Base-by-base conservation (phyloP, 139 green algal genomes). In the Closterium sp. region DNA sequence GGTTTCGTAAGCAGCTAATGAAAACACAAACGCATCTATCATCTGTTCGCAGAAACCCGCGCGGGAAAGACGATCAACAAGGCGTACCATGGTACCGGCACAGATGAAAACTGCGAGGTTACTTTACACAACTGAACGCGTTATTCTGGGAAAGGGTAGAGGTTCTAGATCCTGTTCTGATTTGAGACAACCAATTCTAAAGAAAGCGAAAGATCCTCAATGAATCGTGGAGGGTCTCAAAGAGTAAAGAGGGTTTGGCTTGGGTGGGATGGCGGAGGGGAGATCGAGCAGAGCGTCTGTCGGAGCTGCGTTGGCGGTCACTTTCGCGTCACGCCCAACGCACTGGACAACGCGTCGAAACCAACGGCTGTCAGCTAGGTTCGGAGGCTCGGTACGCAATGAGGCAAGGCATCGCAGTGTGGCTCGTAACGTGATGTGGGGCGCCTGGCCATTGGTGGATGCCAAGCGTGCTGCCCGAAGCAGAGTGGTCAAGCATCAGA, bases 21-120 rank as follows among this genome's bases (percentile, higher is more conserved):
- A 43, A 30, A 88, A 43, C 85, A 88, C 85, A 16, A 88, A 55
- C 85, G 85, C 85, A 33, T 88, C 85, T 32, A 88, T 88, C 33
- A 88, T 88, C 85, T 88, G 85, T 30, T 88, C 81, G 2, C 81
- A 33, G 31, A 86, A 86, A 8, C 81, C 81, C 43, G 43, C 21
- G 43, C 43, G 43, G 23, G 43, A 69, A 9, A 69, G 43, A 69
- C 43, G 43, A 69, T 69, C 43, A 12, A 69, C 43, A 69, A 69
- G 43, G 12, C 43, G 43, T 16, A 69, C 43, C 43, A 69, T 69
- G 43, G 23, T 69, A 69, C 43, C 10, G 21, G 43, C 43, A 69
- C 43, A 69, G 43, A 69, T 25, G 43, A 25, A 69, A 69, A 69
- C 7, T 25, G 43, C 43, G 43, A 28, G n/a, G n/a, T n/a, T n/a